Base-by-base conservation (phyloP, 2,329 filamentous ascomycete genomes). In the Beauveria sp. region DNA sequence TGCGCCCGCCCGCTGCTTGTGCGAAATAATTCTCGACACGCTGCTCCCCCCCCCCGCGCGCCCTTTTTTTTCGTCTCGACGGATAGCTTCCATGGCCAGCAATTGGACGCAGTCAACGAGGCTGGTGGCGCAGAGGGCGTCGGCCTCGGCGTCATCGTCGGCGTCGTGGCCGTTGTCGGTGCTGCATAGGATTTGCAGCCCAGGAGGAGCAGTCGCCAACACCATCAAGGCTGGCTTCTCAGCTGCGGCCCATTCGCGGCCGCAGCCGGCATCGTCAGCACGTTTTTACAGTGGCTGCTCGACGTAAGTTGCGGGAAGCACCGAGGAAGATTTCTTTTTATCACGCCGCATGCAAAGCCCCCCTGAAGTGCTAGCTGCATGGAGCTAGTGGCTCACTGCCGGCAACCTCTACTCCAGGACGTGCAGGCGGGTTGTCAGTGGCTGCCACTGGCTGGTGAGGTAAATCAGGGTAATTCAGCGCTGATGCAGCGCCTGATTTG, bases 171-270 rank as follows among this genome's bases (percentile, higher is more conserved):
- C 53, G 18, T 46, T 12, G 37, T 44, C 41, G 46, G 22, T 24
- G 30, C 6, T 53, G 30, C 30, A 18, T 37, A n/a, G 34, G 43
- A 37, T 26, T n/a, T 47, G 43, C 54, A 44, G 54, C 18, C 22
- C 40, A 30, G 26, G 53, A 34, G 53, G 44, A 16, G 37, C 20
- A 10, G 46, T 18, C 34, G 34, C 34, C 34, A 37, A 37, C 34
- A 37, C 34, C 34, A 37, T 16, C 37, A 12, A 34, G 16, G 26
- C 14, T 30, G 26, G 48, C 30, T 51, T 26, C 48, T 34, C 48
- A 47, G 48, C 48, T 43, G 48, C 41, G 57, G 57, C 57, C 40
- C 57, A 59, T 53, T 41, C 47, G 41, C 57, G 57, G 57, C 20
- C 37, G 22, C 20, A 24, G 18, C 20, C 41, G 57, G 40, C 44